Conservation (phyloP, 179 eudicot species). For the Beta corolliflora region DNA sequence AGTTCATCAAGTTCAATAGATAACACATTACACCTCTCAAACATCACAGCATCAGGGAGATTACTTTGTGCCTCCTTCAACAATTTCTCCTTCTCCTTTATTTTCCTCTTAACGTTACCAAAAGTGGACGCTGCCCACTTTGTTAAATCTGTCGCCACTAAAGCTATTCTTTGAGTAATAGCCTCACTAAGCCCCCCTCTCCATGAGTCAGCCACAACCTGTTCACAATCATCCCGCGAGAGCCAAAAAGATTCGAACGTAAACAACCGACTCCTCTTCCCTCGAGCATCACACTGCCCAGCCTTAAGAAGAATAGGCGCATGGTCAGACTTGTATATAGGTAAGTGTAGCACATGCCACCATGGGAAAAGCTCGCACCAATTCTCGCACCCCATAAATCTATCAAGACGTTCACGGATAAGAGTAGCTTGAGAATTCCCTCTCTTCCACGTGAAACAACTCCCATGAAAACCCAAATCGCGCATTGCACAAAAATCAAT, state of each 20-base stretch:
- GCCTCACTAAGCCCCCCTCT: too few species aligned
- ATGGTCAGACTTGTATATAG: neutral
- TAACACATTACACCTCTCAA: neutral
- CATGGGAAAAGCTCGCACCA: neutral
- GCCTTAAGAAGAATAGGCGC: neutral
- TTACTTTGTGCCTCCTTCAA: neutral
- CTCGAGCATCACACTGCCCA: fast-evolving
- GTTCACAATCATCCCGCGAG: neutral
- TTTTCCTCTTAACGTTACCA: neutral
- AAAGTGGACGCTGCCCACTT: too few species aligned
- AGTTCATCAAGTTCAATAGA: neutral
- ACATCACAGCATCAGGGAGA: too few species aligned
- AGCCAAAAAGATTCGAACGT: neutral
- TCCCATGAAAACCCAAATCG: neutral
- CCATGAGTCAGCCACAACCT: neutral
- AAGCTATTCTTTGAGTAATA: too few species aligned
- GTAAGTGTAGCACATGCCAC: neutral
- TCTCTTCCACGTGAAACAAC: neutral
- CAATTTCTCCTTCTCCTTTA: neutral
- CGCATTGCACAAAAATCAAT: neutral
- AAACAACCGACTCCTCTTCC: too few species aligned
- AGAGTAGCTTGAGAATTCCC: neutral
- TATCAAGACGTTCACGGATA: neutral
- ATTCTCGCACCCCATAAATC: neutral
- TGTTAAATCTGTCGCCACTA: too few species aligned